Conservation (phyloP, 257 asterid species). For the Solanum habrochaites region DNA sequence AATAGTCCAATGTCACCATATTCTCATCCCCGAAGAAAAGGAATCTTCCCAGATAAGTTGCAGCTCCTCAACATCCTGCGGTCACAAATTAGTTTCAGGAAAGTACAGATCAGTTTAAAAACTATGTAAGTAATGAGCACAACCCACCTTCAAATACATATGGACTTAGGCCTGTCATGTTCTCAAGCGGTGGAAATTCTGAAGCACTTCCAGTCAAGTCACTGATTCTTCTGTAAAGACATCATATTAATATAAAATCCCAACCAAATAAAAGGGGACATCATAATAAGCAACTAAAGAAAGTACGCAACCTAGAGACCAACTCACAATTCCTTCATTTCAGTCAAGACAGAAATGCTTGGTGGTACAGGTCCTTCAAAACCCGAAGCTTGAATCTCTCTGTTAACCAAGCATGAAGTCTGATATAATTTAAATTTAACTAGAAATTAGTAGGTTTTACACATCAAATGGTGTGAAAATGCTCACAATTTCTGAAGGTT, state of each 20-base stretch:
- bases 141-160: too few species aligned
- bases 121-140: too few species aligned
- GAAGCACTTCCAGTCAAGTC: neutral
- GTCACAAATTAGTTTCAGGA: neutral
- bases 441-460: neutral
- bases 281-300: neutral
- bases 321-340: neutral
- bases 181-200: neutral
- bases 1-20: too few species aligned
- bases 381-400: slow-evolving; percentile 1
- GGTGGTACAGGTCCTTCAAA: slow-evolving; percentile 1
- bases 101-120: neutral
- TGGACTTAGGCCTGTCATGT: neutral
- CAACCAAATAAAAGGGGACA: neutral
- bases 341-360: neutral
- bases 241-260: neutral
- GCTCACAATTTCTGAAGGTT: slow-evolving; percentile 1
- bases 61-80: neutral
- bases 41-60: neutral
- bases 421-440: neutral
- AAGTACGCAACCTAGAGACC: neutral
- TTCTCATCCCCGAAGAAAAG: too few species aligned
- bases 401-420: neutral
- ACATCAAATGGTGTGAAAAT: neutral
- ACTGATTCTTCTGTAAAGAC: neutral